Conservation (phyloP, 805 yeast genomes). For the Saccharomycopsis sp. region DNA sequence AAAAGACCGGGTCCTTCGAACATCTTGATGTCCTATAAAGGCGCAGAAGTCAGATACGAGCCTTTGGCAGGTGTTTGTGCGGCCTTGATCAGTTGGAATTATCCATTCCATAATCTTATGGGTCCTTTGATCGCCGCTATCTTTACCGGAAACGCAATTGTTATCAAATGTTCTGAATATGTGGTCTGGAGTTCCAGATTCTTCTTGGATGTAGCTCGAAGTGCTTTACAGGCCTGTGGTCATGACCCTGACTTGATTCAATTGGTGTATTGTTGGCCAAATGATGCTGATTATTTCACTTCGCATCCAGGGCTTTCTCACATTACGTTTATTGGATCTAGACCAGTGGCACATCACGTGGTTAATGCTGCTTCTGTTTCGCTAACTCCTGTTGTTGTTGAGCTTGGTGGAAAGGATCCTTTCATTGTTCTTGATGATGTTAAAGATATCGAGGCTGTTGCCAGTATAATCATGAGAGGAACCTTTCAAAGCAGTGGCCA, state of each 20-base stretch:
- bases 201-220: slow-evolving; percentile 64
- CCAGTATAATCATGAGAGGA: slow-evolving; percentile 88
- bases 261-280: slow-evolving; percentile 82
- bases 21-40: slow-evolving; percentile 79
- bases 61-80: slow-evolving; percentile 75
- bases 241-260: slow-evolving; percentile 81
- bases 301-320: slow-evolving; percentile 78
- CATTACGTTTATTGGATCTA: slow-evolving; percentile 93
- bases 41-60: slow-evolving; percentile 89
- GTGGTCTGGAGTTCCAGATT: slow-evolving; percentile 91
- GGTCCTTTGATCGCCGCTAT: slow-evolving; percentile 89
- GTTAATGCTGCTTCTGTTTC: slow-evolving; percentile 74
- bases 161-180: slow-evolving; percentile 91
- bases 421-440: slow-evolving; percentile 80
- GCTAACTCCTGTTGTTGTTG: slow-evolving; percentile 93
- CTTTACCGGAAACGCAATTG: slow-evolving; percentile 86
- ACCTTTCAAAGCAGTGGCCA: slow-evolving; percentile 97
- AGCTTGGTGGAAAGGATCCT: slow-evolving; percentile 95
- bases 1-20: slow-evolving; percentile 84
- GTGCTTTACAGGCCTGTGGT: slow-evolving; percentile 67
- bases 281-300: slow-evolving; percentile 79
- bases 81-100: slow-evolving; percentile 94
- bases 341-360: slow-evolving; percentile 87
- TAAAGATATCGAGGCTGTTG: slow-evolving; percentile 45
- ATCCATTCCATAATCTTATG: slow-evolving; percentile 89